Percentiles rank a stretch among this genome's conserved stretches.
Conservation (phyloP, 1,284 basidiomycete genomes). For the Amylostereum areolatum region DNA sequence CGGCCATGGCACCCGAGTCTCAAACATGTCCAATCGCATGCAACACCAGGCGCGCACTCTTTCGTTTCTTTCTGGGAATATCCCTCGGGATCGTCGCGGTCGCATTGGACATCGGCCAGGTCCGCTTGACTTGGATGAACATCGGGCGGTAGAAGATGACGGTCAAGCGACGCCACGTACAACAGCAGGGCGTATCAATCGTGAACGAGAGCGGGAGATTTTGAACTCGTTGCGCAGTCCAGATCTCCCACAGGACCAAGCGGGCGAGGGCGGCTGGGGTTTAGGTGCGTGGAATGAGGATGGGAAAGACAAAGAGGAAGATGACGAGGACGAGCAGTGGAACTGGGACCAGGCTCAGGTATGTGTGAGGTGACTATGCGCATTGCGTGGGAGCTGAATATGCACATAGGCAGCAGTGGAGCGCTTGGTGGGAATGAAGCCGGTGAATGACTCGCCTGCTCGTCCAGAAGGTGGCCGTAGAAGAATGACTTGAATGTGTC, state of each 20-base stretch:
- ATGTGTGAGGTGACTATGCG: slow-evolving; percentile 7
- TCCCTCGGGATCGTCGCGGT: slow-evolving; percentile 70
- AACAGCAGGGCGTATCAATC: slow-evolving; percentile 23
- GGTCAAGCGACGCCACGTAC: slow-evolving; percentile 49
- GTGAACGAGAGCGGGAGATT: slow-evolving; percentile 49
- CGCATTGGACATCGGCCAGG: slow-evolving; percentile 48
- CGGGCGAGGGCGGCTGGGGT: slow-evolving; percentile 61
- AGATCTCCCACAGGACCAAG: slow-evolving; percentile 32
- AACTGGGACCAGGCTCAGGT: slow-evolving; percentile 68
- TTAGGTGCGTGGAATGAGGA: slow-evolving; percentile 52
- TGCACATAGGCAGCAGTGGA: slow-evolving; percentile 46
- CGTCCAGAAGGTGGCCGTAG: neutral
- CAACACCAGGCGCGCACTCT: slow-evolving; percentile 40
- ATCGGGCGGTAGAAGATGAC: slow-evolving; percentile 23
- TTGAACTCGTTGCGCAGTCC: slow-evolving; percentile 55
- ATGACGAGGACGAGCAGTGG: slow-evolving; percentile 28
- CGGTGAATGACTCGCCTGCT: neutral
- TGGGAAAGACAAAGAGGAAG: slow-evolving; percentile 20
- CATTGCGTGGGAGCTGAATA: neutral
- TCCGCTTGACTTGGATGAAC: slow-evolving; percentile 18
- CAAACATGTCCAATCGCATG: slow-evolving; percentile 14
- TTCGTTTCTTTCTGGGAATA: slow-evolving; percentile 63
- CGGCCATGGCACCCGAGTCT: slow-evolving; percentile 23
- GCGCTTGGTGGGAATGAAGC: slow-evolving; percentile 57
- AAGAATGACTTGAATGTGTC: neutral